These are phyloP conservation scores for Xylariaceae sp. DNA, from an alignment of 2,329 filamentous ascomycete species.

Conservation along the genomic window DNA sequence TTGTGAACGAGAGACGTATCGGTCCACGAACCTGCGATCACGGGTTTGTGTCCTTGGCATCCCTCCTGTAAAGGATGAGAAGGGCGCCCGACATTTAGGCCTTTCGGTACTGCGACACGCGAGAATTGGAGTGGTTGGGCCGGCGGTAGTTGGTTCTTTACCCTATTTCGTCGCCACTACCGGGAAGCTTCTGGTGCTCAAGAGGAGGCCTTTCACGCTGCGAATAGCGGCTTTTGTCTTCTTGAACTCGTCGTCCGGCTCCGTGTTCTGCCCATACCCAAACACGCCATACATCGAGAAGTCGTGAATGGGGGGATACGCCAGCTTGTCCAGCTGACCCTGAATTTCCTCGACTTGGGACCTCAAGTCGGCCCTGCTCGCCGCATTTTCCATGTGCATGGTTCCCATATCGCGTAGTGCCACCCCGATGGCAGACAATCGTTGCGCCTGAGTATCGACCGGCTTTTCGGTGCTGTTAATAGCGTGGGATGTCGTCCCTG, in stretches of 20 bases:
- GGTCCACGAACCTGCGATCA: neutral
- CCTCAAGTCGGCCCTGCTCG: constrained; percentile 49
- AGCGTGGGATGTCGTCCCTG: constrained; percentile 10
- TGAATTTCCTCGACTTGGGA: constrained; percentile 55
- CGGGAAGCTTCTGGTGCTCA: constrained; percentile 74
- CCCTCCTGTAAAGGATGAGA: too few relatives aligned
- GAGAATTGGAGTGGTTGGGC: neutral
- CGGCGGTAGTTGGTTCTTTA: constrained; percentile 7
- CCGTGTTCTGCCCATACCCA: constrained; percentile 40
- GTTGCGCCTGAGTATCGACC: constrained; percentile 39
- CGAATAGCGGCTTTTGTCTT: constrained; percentile 71
- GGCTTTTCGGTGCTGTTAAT: constrained; percentile 25
- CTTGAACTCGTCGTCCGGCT: constrained; percentile 66
- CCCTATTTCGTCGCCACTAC: constrained; percentile 33
- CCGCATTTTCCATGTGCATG: constrained; percentile 42
- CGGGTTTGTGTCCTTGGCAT: neutral
- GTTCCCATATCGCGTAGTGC: constrained; percentile 43
- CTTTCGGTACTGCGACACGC: neutral
- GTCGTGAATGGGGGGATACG: constrained; percentile 41
- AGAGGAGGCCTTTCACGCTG: constrained; percentile 71
- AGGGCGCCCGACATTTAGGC: neutral
- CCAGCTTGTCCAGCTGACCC: constrained; percentile 62
- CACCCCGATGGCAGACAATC: constrained; percentile 42
- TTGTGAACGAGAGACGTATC: neutral
- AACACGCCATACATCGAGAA: constrained; percentile 40